phyloP scores from a whole-genome alignment of 1,284 basidiomycete genomes.

The Coniferiporia weirii region DNA sequence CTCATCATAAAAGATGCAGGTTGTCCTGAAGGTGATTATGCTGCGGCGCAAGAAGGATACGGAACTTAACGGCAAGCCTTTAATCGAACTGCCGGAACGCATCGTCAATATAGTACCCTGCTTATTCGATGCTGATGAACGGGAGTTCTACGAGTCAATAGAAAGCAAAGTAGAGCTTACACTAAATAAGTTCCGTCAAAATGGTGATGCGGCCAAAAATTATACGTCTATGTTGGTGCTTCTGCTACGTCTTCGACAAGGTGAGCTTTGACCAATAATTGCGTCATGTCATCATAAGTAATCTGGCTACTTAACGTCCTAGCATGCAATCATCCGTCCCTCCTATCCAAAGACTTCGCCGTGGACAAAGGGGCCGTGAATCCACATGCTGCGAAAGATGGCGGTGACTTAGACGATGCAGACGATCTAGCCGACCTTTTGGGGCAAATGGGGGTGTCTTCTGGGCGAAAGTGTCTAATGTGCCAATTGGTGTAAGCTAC shows the following conservation, averaged over 20 bases:
- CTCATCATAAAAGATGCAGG: slow-evolving; percentile 34
- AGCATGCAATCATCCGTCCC: slow-evolving; percentile 87
- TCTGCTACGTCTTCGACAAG: slow-evolving; percentile 84
- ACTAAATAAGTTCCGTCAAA: slow-evolving; percentile 66
- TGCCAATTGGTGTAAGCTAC: slow-evolving; percentile 61
- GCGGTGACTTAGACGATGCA: slow-evolving; percentile 46
- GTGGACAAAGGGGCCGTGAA: slow-evolving; percentile 70
- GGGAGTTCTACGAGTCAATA: slow-evolving; percentile 77
- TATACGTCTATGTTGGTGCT: slow-evolving; percentile 86
- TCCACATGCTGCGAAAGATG: slow-evolving; percentile 49
- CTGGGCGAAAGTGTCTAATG: slow-evolving; percentile 63
- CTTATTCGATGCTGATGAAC: slow-evolving; percentile 68
- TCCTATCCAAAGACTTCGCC: slow-evolving; percentile 73
- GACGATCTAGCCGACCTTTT: slow-evolving; percentile 79
- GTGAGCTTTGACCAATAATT: slow-evolving; percentile 35
- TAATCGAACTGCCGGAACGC: slow-evolving; percentile 82
- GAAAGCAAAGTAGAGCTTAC: slow-evolving; percentile 69
- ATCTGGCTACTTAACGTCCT: slow-evolving; percentile 11
- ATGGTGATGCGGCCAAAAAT: slow-evolving; percentile 50
- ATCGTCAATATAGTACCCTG: slow-evolving; percentile 72
- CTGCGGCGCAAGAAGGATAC: slow-evolving; percentile 86
- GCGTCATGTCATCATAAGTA: not conserved
- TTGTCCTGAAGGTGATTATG: slow-evolving; percentile 86
- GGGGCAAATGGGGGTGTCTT: slow-evolving; percentile 59
- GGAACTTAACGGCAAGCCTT: slow-evolving; percentile 74